Conservation (phyloP, 441 rosid genomes). For the Viola pubescens region DNA sequence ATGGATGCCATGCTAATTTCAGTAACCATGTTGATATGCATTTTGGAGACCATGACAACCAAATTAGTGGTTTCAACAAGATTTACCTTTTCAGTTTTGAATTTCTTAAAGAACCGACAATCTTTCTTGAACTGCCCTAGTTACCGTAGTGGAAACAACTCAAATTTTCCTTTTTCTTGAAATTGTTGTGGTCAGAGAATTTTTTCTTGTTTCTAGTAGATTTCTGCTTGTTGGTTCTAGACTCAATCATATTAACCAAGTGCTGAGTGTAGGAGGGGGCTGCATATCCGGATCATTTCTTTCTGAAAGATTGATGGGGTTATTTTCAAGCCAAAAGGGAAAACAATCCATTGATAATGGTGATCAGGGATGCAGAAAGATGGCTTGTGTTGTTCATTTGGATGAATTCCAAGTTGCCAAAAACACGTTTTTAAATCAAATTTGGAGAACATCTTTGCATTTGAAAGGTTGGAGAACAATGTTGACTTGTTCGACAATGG, state of each 20-base stretch:
- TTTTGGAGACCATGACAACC: background rate
- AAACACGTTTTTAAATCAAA: too few species aligned
- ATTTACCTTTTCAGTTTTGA: background rate
- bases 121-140: background rate
- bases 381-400: too few species aligned
- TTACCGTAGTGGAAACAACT: slow-evolving; percentile 1
- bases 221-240: background rate
- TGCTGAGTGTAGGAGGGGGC: too few species aligned
- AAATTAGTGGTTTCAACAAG: background rate
- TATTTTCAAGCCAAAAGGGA: too few species aligned
- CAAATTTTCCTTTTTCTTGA: background rate
- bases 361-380: too few species aligned
- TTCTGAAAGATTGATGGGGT: too few species aligned
- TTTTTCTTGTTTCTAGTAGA: background rate
- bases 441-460: too few species aligned
- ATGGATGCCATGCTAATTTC: background rate
- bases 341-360: too few species aligned
- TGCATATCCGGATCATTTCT: too few species aligned
- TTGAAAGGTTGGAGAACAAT: too few species aligned
- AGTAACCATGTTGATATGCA: slow-evolving; percentile 2
- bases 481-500: too few species aligned
- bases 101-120: background rate
- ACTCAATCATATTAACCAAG: background rate
- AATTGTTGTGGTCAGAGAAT: background rate
- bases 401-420: too few species aligned